Evolutionary conservation across 305 asterid genomes (phyloP), one percentile per base, ranked within the genome.

Genomic region (Fraxinus angustifolia): DNA sequence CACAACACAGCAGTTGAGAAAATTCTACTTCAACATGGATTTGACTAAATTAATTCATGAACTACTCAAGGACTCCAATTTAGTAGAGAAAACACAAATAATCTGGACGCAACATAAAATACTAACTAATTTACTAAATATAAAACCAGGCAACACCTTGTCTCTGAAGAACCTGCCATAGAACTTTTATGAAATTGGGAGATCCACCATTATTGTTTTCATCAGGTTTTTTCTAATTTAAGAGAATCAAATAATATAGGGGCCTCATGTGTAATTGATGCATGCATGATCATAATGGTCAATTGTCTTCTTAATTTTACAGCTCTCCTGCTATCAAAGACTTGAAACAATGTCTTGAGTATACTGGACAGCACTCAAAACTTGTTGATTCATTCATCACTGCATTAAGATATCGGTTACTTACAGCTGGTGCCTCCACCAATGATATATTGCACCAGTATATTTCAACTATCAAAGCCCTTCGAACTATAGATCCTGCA

Each of bases 391-490:
- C 98, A 67, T 95, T 95, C 91, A 94, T 91, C 83, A 92, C 97
- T 42, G 90, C 98, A 45, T 82, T 95, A 81, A 90, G 91, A 84
- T 94, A 93, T 84, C 96, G 99, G 67, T 88, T 95, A 85, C 90
- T 95, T 34, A 95, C 98, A 45, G 99, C 99, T 78, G 99, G 99
- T 82, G 99, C 99, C 80, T 95, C 99, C 73, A 95, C 99, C 77
- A 91, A 94, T 82, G 99, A 95, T 84, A 95, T 95, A 86, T 84
- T 95, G 78, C 97, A 88, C 85, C 99, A 95, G 82, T 95, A 95
- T 82, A 91, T 95, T 87, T 95, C 97, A 56, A 95, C 99, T 71
- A 92, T 95, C 79, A 95, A 92, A 85, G 99, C 99, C 86, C 99
- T 95, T 87, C 91, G 98, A 81, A 91, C 99, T 73, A 94, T 95